Percentiles rank a stretch among this genome's conserved stretches.
These are phyloP conservation scores for Nepenthes mirabilis DNA, from an alignment of 148 eudicot genomes.

Conservation along the genomic window DNA sequence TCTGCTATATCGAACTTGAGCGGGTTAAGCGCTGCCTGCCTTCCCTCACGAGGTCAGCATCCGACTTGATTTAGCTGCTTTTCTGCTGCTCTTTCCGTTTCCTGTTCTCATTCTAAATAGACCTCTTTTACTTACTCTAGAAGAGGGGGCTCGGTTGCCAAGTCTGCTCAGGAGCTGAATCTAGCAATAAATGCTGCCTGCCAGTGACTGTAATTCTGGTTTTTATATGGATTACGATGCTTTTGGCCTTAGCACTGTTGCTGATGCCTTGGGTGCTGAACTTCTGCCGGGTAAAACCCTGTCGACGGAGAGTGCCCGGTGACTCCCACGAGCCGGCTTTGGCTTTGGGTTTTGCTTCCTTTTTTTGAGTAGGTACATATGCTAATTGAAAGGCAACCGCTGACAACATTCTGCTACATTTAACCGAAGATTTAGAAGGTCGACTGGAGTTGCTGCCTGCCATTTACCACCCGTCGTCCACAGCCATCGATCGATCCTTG, in stretches of 20 bases:
- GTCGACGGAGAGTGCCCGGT: background rate
- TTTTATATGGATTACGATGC: slow-evolving; percentile 2
- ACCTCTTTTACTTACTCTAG: slow-evolving; percentile 16
- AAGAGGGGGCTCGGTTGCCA: slow-evolving; percentile 88
- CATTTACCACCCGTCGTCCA: background rate
- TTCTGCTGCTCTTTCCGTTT: background rate
- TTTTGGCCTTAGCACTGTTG: background rate
- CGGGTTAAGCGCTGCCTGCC: slow-evolving; percentile 66
- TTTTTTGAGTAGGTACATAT: background rate
- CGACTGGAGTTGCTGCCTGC: background rate
- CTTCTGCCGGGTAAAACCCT: background rate
- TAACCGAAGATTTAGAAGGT: slow-evolving; percentile 5
- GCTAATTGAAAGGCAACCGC: background rate
- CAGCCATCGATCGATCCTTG: background rate
- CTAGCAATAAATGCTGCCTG: slow-evolving; percentile 32
- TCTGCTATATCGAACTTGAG: slow-evolving; percentile 84
- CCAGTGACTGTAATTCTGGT: slow-evolving; percentile 8
- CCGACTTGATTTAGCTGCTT: background rate
- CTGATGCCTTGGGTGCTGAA: background rate
- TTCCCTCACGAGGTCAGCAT: slow-evolving; percentile 52
- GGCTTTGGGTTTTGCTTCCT: background rate
- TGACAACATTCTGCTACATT: slow-evolving; percentile 4
- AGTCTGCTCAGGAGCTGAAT: slow-evolving; percentile 77
- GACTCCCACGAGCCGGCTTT: background rate
- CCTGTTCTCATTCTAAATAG: background rate